These are phyloP conservation scores for Scheffersomyces stambukii DNA, from an alignment of 1,139 yeast species.

Conservation along the genomic window DNA sequence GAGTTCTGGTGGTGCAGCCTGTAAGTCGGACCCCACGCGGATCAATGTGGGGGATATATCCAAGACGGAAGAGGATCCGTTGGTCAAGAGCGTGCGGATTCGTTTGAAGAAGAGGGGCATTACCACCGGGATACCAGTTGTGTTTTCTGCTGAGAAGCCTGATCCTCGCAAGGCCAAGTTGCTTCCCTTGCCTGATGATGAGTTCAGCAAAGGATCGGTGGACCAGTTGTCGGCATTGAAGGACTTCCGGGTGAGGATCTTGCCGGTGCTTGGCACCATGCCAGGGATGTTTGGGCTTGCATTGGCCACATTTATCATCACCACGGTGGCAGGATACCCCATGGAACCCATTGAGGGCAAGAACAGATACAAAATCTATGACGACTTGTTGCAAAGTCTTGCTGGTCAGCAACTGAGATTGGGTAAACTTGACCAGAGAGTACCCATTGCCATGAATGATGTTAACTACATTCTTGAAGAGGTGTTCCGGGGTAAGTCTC, in stretches of 20 bases:
- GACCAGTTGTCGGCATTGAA: constrained; percentile 82
- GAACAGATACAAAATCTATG: constrained; percentile 78
- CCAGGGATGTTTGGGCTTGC: constrained; percentile 95
- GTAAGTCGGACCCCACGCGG: constrained; percentile 51
- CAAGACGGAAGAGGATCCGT: constrained; percentile 83
- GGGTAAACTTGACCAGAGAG: constrained; percentile 63
- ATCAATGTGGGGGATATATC: constrained; percentile 43
- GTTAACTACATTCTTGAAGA: constrained; percentile 87
- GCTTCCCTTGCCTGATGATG: constrained; percentile 78
- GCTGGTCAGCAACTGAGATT: constrained; percentile 85
- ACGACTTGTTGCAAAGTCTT: constrained; percentile 72
- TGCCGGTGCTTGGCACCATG: constrained; percentile 94
- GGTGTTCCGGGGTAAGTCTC: constrained; percentile 87
- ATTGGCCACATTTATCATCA: constrained; percentile 77
- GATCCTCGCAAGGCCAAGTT: constrained; percentile 89
- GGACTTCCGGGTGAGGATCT: constrained; percentile 87
- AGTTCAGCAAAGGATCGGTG: constrained; percentile 74
- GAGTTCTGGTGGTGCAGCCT: constrained; percentile 95
- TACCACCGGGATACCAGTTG: constrained; percentile 72
- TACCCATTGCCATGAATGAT: constrained; percentile 69
- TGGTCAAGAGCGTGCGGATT: constrained; percentile 84
- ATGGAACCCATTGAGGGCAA: constrained; percentile 89
- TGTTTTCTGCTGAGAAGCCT: constrained; percentile 92
- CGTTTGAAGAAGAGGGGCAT: constrained; percentile 79
- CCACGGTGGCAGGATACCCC: constrained; percentile 82